Base-by-base conservation (phyloP, 164 flowering plant species). In the Aristolochia californica region DNA sequence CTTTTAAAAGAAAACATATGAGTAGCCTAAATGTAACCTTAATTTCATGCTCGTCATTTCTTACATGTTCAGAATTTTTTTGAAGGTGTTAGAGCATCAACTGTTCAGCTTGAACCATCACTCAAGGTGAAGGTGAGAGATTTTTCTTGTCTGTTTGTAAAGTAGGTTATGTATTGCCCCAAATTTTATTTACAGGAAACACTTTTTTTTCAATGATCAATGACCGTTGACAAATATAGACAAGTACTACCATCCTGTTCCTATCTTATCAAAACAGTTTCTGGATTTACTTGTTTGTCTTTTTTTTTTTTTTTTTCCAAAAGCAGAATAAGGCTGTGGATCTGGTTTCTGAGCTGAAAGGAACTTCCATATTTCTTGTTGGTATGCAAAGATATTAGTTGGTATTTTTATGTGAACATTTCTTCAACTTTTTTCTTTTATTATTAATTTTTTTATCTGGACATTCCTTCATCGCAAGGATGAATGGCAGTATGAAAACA, bases 291-390 rank as follows among this genome's bases (percentile, higher is more conserved):
- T 23, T 22, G 7, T 61, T 23, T 23, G 30, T 34, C 10, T 12
- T 34, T 34, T 34, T 2, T 5, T 34, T 34, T 12, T 8, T n/a
- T n/a, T n/a, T n/a, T n/a, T n/a, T n/a, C n/a, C n/a, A n/a, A 2
- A 17, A 13, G 70, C 84, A 91, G 96, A 88, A 74, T 69, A 87
- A 73, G 68, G 95, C 88, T 24, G 55, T 53, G 18, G 93, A 87
- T 57, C 28, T 83, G 7, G 59, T 72, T 26, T 50, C 79, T 44
- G 84, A 68, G 24, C 74, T 93, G 34, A 93, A 76, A 80, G 97
- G 97, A 58, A 76, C 91, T 57, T 88, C 88, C 56, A 76, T 88
- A 69, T 85, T 77, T 75, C 84, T 88, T 48, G 71, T 82, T 14
- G 96, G 93, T 88, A 71, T 75, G 85, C 25, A 4, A 22, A 22